Evolutionary conservation across 2,329 filamentous ascomycete species (phyloP).

Genomic region (Aspergillus ruber): DNA sequence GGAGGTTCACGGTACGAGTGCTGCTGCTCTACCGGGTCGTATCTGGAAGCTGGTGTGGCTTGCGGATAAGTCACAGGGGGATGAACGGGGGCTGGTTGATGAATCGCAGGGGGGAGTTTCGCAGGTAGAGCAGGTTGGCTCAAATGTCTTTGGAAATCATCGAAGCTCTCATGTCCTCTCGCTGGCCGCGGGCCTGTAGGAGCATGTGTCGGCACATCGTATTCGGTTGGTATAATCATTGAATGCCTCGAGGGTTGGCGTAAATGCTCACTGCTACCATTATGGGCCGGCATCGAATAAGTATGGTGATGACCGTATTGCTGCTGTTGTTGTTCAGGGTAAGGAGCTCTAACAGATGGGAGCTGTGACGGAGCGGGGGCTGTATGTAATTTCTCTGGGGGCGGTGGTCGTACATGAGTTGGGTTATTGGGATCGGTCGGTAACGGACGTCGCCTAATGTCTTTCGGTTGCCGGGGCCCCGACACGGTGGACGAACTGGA

Average conservation of each 20-base stretch:
- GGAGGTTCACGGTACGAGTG: constrained; percentile 15
- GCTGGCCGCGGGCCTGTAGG: constrained; percentile 17
- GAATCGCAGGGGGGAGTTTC: not conserved
- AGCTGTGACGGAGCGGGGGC: constrained; percentile 28
- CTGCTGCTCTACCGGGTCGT: constrained; percentile 16
- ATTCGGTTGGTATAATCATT: constrained; percentile 4
- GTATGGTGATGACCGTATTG: constrained; percentile 8
- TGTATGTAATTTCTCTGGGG: constrained; percentile 27
- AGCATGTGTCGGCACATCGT: constrained; percentile 40
- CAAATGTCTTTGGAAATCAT: constrained; percentile 24
- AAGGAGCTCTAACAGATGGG: constrained; percentile 23
- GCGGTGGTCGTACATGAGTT: constrained; percentile 43
- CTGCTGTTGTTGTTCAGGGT: constrained; percentile 8
- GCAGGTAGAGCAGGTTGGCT: constrained; percentile 5
- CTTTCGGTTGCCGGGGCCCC: constrained; percentile 49
- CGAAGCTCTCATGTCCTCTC: constrained; percentile 25
- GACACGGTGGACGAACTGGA: constrained; percentile 24
- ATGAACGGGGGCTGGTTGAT: constrained; percentile 8
- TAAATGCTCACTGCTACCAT: constrained; percentile 61
- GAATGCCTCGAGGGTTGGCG: constrained; percentile 73
- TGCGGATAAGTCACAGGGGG: constrained; percentile 6
- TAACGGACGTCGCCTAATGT: constrained; percentile 75
- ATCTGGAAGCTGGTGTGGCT: constrained; percentile 5
- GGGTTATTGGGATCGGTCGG: constrained; percentile 65
- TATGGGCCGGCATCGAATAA: constrained; percentile 29